A percentile compares a stretch with the other conserved stretches of the same genome.
phyloP scores from a whole-genome alignment of 2,329 filamentous ascomycete genomes.

The Acarospora socialis region DNA sequence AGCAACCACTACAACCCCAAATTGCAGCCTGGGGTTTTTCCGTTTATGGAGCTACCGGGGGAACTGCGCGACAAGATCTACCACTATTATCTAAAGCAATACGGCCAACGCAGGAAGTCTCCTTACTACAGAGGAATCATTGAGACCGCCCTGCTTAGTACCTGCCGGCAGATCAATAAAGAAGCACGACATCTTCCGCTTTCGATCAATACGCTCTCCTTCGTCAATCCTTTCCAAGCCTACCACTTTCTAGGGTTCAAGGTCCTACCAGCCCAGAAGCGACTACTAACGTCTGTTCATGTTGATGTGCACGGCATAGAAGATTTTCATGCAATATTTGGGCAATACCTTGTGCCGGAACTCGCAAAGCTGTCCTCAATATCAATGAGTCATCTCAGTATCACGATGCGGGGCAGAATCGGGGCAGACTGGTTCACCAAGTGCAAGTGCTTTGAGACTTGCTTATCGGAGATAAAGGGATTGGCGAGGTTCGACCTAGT shows the following conservation, averaged over 20 bases:
- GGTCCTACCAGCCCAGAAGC: background rate
- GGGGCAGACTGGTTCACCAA: background rate
- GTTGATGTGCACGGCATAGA: background rate
- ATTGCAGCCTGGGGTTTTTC: slow-evolving; percentile 2
- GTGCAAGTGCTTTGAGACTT: slow-evolving; percentile 2
- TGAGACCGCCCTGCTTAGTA: slow-evolving; percentile 5
- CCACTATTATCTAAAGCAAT: slow-evolving; percentile 2
- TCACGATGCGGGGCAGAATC: slow-evolving; percentile 4
- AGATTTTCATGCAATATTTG: background rate
- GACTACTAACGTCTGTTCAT: slow-evolving; percentile 3
- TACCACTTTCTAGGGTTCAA: slow-evolving; percentile 5
- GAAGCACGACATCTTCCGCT: slow-evolving; percentile 7
- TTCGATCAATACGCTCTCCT: slow-evolving; percentile 7
- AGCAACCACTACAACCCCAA: background rate
- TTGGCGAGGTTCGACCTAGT: slow-evolving; percentile 5
- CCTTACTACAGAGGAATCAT: slow-evolving; percentile 2
- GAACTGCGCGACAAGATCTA: slow-evolving; percentile 9
- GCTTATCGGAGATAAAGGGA: background rate
- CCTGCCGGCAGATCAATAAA: slow-evolving; percentile 6
- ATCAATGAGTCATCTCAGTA: slow-evolving; percentile 7
- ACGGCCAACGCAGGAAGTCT: slow-evolving; percentile 1
- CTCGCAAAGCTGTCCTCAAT: slow-evolving; percentile 3
- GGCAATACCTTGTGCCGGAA: background rate
- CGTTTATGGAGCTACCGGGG: slow-evolving; percentile 5
- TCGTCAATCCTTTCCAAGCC: background rate